Base-by-base conservation (phyloP, 306 rosid species). In the Vigna angularis region DNA sequence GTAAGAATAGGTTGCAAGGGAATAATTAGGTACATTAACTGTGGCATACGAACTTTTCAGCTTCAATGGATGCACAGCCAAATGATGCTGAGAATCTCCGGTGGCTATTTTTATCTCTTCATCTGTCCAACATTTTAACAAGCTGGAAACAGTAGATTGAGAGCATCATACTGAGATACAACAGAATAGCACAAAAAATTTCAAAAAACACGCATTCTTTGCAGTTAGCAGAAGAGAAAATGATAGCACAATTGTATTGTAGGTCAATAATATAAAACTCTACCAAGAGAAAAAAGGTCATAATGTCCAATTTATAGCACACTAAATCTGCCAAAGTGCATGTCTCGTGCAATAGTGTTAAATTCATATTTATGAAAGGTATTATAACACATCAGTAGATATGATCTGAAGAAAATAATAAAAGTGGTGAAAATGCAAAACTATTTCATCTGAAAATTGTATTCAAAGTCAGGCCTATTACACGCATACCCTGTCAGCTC, bases 21-120 rank as follows among this genome's bases (percentile, higher is more conserved):
- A 72, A 67, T 72, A 76, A 32, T 40, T 70, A 57, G 17, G 66
- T 78, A 88, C 98, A 88, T 78, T 84, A 50, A 91, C 85, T 13
- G 88, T 80, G 49, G 94, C 97, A 71, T 90, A 94, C 22, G 93
- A 90, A 77, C 98, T 94, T 67, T 66, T 80, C 74, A 94, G 93
- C 84, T 88, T 87, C 84, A 90, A 77, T 58, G 94, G 89, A 83
- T 94, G 93, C 84, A 65, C 79, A 73, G 87, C 91, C 77, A 85
- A 69, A 77, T 84, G 80, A 83, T 72, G 36, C 67, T 82, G 72
- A 28, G 90, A 73, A 86, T 86, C 85, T 69, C 97, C 97, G 1
- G 94, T 88, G 51, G 97, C 98, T 75, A 66, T 75, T 78, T 77
- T 83, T 61, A 94, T 72, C 82, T 90, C 97, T 81, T 94, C 89